Conservation (phyloP, 139 green algal species). For the Auxenochlorella pyrenoidosa region DNA sequence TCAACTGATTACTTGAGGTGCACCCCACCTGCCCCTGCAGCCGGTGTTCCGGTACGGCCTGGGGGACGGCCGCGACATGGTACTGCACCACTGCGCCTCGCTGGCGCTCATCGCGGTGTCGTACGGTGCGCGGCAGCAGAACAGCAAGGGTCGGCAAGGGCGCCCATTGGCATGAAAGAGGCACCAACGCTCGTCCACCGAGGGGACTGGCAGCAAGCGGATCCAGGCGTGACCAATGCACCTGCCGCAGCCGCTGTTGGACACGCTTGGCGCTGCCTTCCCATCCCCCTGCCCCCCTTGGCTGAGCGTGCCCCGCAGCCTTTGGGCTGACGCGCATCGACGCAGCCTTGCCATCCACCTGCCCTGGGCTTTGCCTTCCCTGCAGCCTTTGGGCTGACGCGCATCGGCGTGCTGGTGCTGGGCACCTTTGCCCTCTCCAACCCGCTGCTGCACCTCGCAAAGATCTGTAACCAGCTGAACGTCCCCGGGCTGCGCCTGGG, state of each 20-base stretch:
- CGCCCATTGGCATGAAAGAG: no score
- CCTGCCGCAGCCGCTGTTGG: no score
- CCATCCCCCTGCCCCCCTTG: background rate
- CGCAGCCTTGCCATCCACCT: no score
- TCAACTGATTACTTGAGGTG: no score
- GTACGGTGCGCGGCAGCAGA: background rate
- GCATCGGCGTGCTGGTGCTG: slow-evolving; percentile 39
- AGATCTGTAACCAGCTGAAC: slow-evolving; percentile 47
- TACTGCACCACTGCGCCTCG: slow-evolving; percentile 32
- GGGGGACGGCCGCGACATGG: slow-evolving; percentile 28
- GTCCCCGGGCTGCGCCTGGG: background rate
- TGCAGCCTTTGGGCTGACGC: slow-evolving; percentile 1
- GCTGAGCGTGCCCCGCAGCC: background rate
- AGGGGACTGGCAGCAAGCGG: no score
- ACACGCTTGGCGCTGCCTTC: no score
- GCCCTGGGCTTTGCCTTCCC: no score
- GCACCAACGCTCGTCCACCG: no score
- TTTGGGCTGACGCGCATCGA: slow-evolving; percentile 15
- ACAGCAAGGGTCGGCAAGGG: no score
- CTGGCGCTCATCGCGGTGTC: slow-evolving; percentile 33
- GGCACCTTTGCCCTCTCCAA: slow-evolving; percentile 40
- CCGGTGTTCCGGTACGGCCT: slow-evolving; percentile 25
- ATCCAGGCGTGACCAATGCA: no score
- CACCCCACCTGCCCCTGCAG: slow-evolving; percentile 26
- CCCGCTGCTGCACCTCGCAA: slow-evolving; percentile 47